Conservation (phyloP, 768 basidiomycete species). For the Pleurotus cornucopiae region DNA sequence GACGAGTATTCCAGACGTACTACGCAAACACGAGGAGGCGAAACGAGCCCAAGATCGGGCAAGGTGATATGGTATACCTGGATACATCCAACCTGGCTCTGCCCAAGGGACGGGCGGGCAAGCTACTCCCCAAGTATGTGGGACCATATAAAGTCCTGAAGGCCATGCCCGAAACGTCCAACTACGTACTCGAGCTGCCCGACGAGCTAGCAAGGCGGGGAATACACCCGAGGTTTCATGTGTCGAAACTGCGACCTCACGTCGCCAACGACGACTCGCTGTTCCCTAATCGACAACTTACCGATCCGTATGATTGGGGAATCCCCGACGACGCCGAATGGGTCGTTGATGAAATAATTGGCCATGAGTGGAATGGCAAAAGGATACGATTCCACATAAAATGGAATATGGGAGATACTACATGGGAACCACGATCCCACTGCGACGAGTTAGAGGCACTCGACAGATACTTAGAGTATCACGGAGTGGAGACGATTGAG, state of each 20-base stretch:
- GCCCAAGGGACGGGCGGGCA: conserved; percentile 26
- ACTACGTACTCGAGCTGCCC: conserved; percentile 24
- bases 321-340: conserved; percentile 27
- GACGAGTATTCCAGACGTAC: conserved; percentile 23
- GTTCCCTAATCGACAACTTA: conserved; percentile 26
- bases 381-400: conserved; percentile 20
- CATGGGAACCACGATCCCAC: conserved; percentile 23
- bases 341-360: conserved; percentile 30
- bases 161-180: conserved; percentile 16
- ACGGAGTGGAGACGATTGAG: too few relatives aligned
- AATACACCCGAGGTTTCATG: conserved; percentile 33
- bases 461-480: too few relatives aligned
- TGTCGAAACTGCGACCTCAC: conserved; percentile 21
- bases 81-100: conserved; percentile 30
- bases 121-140: conserved; percentile 31
- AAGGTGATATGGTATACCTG: conserved; percentile 27
- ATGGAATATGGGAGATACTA: conserved; percentile 28
- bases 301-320: conserved; percentile 33
- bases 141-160: conserved; percentile 30
- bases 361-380: conserved; percentile 16
- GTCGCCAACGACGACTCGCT: conserved; percentile 24
- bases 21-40: conserved; percentile 21
- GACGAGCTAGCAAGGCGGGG: conserved; percentile 16
- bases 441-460: too few relatives aligned
- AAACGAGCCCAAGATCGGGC: conserved; percentile 11